Evolutionary conservation across 441 rosid species (phyloP), one percentile per base, ranked within the genome.

Genomic region (Macaranga tanarius): DNA sequence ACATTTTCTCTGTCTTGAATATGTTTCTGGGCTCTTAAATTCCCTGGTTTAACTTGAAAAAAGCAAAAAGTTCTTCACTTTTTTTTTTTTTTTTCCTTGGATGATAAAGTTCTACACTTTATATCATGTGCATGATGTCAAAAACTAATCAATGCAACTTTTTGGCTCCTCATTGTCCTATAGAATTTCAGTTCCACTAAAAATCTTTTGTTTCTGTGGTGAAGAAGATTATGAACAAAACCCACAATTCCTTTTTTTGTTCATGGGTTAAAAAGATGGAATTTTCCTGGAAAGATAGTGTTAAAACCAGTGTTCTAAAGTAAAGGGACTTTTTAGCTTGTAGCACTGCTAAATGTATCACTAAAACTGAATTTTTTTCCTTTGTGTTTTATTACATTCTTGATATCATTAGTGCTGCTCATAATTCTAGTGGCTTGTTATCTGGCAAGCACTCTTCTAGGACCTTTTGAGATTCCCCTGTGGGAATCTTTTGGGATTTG

Each of bases 401-500:
- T 26, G 57, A 59, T 50, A 60, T 48, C 55, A 23, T 59, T 63
- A 45, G 5, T 48, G 55, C 55, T 74, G 68, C 44, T 75, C 45
- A 78, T 62, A 70, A 66, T 42, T 76, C 61, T 56, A 55, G 77
- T 72, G 64, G 72, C 64, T 67, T 69, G 72, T 60, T 65, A 59
- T 34, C 55, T 76, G 77, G 79, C 22, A 62, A 71, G 62, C 57
- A 75, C 23, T 70, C 25, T 77, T 65, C 23, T 48, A 50, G 69
- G 44, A 66, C 44, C 67, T 47, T 71, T 59, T 62, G 19, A 70
- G 76, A 79, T 62, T 79, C 52, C 70, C 59, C 1, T 26, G 3
- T 54, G 76, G 76, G 85, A 75, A 77, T 77, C 69, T 77, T 70
- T 77, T 70, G 79, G 79, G 79, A 74, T 73, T 70, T 74, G 76